Evolutionary conservation across 805 yeast species (phyloP).

Genomic region (Groenewaldozyma salmanticensis): DNA sequence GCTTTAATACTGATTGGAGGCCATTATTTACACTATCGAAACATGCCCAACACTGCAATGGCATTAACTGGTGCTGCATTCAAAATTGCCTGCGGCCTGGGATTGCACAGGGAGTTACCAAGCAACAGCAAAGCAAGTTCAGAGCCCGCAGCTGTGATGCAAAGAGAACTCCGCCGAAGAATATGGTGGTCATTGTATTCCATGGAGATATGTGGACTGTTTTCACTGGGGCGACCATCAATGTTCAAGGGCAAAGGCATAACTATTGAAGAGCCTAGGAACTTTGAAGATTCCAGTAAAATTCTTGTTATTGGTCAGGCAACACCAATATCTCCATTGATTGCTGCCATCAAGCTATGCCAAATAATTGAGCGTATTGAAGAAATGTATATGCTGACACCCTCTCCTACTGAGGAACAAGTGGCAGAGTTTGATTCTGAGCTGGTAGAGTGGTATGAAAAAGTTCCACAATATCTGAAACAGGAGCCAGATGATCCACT

Average conservation of each 20-base stretch:
- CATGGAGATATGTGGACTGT: conserved; percentile 1
- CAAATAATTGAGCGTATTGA: conserved; percentile 1
- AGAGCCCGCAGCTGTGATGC: not conserved
- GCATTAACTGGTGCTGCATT: conserved; percentile 3
- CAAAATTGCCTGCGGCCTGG: conserved; percentile 1
- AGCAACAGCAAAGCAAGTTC: not conserved
- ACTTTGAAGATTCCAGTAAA: conserved; percentile 1
- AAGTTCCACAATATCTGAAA: conserved; percentile 1
- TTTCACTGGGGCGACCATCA: conserved; percentile 3
- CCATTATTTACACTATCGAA: conserved; percentile 2
- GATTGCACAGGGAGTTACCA: conserved; percentile 1
- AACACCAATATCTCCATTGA: not conserved
- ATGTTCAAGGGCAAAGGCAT: not conserved
- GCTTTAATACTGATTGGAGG: conserved; percentile 1
- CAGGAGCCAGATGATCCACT: not conserved
- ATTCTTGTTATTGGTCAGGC: not conserved
- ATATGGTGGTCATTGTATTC: conserved; percentile 1
- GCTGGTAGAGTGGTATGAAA: not conserved
- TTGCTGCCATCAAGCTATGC: conserved; percentile 1
- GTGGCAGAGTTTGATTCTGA: not conserved
- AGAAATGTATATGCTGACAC: not conserved
- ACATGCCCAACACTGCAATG: conserved; percentile 4
- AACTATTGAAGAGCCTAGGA: not conserved
- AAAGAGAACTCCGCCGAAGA: conserved; percentile 1
- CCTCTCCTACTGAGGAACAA: conserved; percentile 1